Base-by-base conservation (phyloP, 352 stramenopile genomes). In the Globisporangium orthogonon region DNA sequence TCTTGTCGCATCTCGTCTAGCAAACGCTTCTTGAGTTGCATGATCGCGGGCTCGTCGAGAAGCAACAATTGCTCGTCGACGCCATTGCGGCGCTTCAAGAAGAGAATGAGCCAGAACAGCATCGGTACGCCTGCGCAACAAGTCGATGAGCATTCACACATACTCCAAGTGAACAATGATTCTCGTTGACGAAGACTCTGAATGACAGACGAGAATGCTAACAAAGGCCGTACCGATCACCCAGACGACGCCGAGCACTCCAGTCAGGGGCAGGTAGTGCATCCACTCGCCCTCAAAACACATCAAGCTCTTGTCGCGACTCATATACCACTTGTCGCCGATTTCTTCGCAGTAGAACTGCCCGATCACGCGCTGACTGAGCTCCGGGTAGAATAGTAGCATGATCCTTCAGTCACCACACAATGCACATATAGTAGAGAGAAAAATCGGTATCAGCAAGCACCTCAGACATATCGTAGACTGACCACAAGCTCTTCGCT, bases 291-390 rank as follows among this genome's bases (percentile, higher is more conserved):
- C 68, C 29, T 83, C 60, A 50, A 84, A 87, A 54, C 81, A 91
- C 0, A 73, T n/a, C 10, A 69, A 63, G 30, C 75, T 86, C 33
- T 74, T 82, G 59, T 91, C 78, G 4, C 75, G 68, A 13, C 60
- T 83, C 71, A 91, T 75, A 56, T 85, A 89, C 55, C 70, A 83
- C 14, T 74, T 63, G 3, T 58, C 55, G 11, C 78, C 81, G 15
- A 91, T 70, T 56, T 91, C 78, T 35, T 87, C 71, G 55, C 81
- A 91, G 66, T 91, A 89, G 35, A 89, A 91, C n/a, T 75, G 73
- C 1, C 74, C 75, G 31, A 91, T 60, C 49, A 83, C 74, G 5
- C 77, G 79, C 57, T 86, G 74, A 52, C 76, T 86, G n/a, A 91
- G 56, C 52, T 87, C 76, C 1, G 81, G 81, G 49, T 91, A 89